phyloP scores from a whole-genome alignment of 2,329 filamentous ascomycete genomes.

The Fusarium ambrosium region DNA sequence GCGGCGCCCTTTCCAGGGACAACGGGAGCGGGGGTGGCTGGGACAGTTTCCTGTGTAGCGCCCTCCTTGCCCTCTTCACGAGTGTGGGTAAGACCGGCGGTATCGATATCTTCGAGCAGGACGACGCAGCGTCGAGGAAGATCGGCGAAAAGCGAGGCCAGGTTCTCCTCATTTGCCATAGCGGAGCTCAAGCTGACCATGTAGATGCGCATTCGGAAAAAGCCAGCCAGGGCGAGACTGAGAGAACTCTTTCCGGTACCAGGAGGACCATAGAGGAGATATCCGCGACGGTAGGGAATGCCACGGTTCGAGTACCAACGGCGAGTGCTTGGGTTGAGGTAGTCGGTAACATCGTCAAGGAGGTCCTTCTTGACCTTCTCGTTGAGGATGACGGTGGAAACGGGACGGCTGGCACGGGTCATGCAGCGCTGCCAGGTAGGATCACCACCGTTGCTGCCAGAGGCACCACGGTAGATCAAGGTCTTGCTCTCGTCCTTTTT shows the following conservation, averaged over 20 bases:
- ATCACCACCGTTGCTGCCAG: constrained; percentile 57
- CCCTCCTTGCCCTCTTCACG: constrained; percentile 56
- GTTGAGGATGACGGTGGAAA: constrained; percentile 75
- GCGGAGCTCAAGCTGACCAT: constrained; percentile 77
- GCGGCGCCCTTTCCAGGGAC: constrained; percentile 10
- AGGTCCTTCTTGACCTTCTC: constrained; percentile 71
- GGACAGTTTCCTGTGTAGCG: constrained; percentile 37
- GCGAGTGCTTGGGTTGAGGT: constrained; percentile 71
- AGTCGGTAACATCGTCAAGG: constrained; percentile 72
- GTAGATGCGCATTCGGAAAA: constrained; percentile 79
- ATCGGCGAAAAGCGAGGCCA: constrained; percentile 73
- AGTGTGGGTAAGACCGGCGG: constrained; percentile 76
- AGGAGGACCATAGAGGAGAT: constrained; percentile 84
- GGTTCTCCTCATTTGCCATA: constrained; percentile 73
- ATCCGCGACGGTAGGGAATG: constrained; percentile 88
- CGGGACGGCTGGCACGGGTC: constrained; percentile 70
- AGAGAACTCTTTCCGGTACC: constrained; percentile 85
- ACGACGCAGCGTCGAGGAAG: constrained; percentile 80
- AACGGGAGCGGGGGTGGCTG: constrained; percentile 21
- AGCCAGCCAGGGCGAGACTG: constrained; percentile 77
- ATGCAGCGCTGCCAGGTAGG: constrained; percentile 73
- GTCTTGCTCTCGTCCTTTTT: constrained; percentile 73
- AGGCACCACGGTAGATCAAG: constrained; percentile 72
- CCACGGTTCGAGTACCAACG: constrained; percentile 89
- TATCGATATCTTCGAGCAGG: constrained; percentile 82